Evolutionary conservation across 2,329 filamentous ascomycete species (phyloP).

Genomic region (Cladobotryum mycophilum): DNA sequence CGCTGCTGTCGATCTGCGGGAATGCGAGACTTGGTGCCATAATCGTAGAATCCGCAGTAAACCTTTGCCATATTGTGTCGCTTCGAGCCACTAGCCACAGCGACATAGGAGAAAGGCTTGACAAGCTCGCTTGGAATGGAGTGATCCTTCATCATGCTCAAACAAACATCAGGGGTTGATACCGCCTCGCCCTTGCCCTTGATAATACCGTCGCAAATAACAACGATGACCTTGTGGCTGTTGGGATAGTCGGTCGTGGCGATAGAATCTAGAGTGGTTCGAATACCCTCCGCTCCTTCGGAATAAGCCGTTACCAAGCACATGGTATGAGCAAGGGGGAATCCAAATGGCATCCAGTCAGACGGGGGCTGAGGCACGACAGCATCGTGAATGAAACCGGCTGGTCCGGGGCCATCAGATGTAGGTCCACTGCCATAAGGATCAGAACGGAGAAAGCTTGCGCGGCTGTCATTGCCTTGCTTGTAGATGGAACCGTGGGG

Average conservation of each 20-base stretch:
- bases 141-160: slow-evolving; percentile 93
- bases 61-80: slow-evolving; percentile 99
- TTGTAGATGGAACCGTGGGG: slow-evolving; percentile 68
- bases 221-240: slow-evolving; percentile 94
- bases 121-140: slow-evolving; percentile 75
- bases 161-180: slow-evolving; percentile 82
- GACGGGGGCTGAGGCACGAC: slow-evolving; percentile 94
- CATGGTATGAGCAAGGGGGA: slow-evolving; percentile 86
- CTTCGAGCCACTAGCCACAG: slow-evolving; percentile 90
- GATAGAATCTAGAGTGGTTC: slow-evolving; percentile 91
- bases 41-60: slow-evolving; percentile 97
- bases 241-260: slow-evolving; percentile 98
- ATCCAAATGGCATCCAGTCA: slow-evolving; percentile 97
- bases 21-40: slow-evolving; percentile 73
- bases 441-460: slow-evolving; percentile 59
- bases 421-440: slow-evolving; percentile 48
- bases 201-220: slow-evolving; percentile 96
- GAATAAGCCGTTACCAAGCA: slow-evolving; percentile 96
- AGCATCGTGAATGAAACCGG: slow-evolving; percentile 92
- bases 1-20: slow-evolving; percentile 85
- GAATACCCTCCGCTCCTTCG: slow-evolving; percentile 85
- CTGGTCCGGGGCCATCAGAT: slow-evolving; percentile 68
- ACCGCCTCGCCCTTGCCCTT: slow-evolving; percentile 85
- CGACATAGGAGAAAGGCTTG: slow-evolving; percentile 88
- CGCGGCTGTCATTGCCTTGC: slow-evolving; percentile 55